Conservation (phyloP, 2,329 filamentous ascomycete genomes). For the Saccharata proteae region DNA sequence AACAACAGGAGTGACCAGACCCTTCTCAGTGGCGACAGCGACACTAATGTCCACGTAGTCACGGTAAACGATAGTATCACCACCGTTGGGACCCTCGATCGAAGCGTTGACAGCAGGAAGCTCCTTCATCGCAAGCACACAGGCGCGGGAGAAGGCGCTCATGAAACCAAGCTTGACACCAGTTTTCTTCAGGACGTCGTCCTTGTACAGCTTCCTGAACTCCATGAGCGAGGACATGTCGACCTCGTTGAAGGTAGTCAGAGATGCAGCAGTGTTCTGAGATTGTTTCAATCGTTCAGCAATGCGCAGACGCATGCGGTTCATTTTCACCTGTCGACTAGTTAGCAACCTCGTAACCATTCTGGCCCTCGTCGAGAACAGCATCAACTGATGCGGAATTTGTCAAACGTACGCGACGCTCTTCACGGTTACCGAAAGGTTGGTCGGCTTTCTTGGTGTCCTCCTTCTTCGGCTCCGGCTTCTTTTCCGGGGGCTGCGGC, state of each 20-base stretch:
- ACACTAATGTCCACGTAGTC: constrained; percentile 98
- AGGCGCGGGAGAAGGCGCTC: constrained; percentile 90
- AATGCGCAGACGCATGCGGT: constrained; percentile 95
- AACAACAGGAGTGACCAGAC: constrained; percentile 90
- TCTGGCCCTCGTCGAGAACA: not conserved
- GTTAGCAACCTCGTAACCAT: constrained; percentile 1
- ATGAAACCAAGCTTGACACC: constrained; percentile 99
- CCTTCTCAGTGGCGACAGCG: constrained; percentile 94
- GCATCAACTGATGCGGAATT: not conserved
- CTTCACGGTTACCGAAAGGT: constrained; percentile 62
- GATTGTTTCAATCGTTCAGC: constrained; percentile 98
- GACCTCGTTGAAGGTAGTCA: constrained; percentile 98
- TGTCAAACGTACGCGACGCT: constrained; percentile 60
- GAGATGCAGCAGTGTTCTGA: constrained; percentile 91
- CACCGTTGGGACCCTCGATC: constrained; percentile 88
- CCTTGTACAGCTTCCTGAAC: constrained; percentile 94
- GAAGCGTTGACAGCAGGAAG: constrained; percentile 92
- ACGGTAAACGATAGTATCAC: constrained; percentile 94
- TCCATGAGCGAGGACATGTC: constrained; percentile 98
- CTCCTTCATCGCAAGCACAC: constrained; percentile 84
- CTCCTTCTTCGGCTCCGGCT: constrained; percentile 22
- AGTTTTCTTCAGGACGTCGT: constrained; percentile 88
- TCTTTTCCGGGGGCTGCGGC: constrained; percentile 21
- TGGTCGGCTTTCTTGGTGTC: constrained; percentile 20
- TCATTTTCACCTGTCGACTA: constrained; percentile 84